These are phyloP conservation scores for Cardiospermum halicacabum DNA, from an alignment of 345 rosid species.

Conservation along the genomic window DNA sequence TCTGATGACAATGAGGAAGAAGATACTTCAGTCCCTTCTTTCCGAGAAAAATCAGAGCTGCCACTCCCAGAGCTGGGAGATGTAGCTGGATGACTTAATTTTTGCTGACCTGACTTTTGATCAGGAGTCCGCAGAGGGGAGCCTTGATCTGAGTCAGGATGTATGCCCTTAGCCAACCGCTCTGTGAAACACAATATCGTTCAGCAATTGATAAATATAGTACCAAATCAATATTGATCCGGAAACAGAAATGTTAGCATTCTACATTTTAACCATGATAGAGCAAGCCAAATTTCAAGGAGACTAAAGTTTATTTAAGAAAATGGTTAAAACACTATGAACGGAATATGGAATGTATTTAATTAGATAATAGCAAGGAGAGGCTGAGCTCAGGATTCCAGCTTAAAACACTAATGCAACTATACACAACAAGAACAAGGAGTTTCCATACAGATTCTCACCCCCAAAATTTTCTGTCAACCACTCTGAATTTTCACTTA, in stretches of 20 bases:
- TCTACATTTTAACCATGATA: too few species aligned
- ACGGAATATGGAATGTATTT: background rate
- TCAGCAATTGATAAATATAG: slow-evolving; percentile 43
- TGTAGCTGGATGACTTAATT: slow-evolving; percentile 35
- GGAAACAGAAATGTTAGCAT: too few species aligned
- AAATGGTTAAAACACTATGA: background rate
- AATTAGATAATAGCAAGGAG: background rate
- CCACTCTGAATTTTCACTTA: slow-evolving; percentile 36
- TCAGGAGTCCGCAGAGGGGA: slow-evolving; percentile 41
- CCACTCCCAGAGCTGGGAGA: slow-evolving; percentile 49
- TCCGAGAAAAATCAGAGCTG: slow-evolving; percentile 43
- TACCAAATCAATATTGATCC: slow-evolving; percentile 34
- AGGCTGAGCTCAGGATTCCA: background rate
- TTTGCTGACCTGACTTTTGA: slow-evolving; percentile 18
- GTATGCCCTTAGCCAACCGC: slow-evolving; percentile 27
- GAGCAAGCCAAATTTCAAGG: too few species aligned
- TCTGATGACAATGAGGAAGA: slow-evolving; percentile 46
- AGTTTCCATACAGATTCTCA: slow-evolving; percentile 18
- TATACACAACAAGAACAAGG: background rate
- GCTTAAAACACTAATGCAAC: background rate
- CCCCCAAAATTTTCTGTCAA: slow-evolving; percentile 50
- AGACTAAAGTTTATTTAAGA: background rate
- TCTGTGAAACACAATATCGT: slow-evolving; percentile 38
- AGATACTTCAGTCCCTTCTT: slow-evolving; percentile 62
- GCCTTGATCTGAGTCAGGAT: slow-evolving; percentile 25